Percentiles rank a stretch among this genome's conserved stretches.
These are phyloP conservation scores for Paramyrothecium sp. DNA, from an alignment of 2,329 filamentous ascomycete species.

Conservation along the genomic window DNA sequence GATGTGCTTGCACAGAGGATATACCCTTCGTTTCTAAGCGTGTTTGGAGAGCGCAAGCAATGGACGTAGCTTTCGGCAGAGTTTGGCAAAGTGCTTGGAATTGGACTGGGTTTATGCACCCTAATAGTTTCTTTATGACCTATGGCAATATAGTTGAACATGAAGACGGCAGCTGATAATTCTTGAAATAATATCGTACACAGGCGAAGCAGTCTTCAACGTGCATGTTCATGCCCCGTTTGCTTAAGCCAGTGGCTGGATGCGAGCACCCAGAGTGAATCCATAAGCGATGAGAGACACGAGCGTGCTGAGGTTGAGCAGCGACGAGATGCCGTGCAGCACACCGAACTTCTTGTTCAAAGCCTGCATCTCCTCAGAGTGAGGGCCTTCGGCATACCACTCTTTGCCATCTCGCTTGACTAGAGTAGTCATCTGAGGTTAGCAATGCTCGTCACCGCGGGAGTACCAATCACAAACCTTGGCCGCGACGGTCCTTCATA, in stretches of 20 bases:
- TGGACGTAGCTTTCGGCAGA: background rate
- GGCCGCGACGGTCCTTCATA: constrained; percentile 74
- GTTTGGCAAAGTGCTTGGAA: background rate
- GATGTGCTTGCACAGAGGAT: background rate
- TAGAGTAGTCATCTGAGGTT: constrained; percentile 22
- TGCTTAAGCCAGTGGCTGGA: constrained; percentile 41
- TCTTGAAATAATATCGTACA: background rate
- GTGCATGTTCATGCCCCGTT: background rate
- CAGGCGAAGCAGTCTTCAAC: background rate
- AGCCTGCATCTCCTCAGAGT: constrained; percentile 79
- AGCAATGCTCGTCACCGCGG: no score
- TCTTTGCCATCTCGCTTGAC: constrained; percentile 89
- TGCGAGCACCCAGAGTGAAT: constrained; percentile 64
- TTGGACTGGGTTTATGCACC: no score
- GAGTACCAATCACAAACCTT: constrained; percentile 51
- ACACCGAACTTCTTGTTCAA: constrained; percentile 77
- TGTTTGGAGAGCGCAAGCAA: background rate
- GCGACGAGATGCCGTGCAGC: constrained; percentile 77
- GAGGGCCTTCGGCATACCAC: constrained; percentile 74
- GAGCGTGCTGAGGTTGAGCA: constrained; percentile 74
- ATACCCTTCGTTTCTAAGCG: background rate
- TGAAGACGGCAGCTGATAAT: background rate
- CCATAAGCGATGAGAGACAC: constrained; percentile 75
- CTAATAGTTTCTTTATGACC: no score
- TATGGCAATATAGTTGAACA: no score